Percentiles rank a stretch among this genome's conserved stretches.
Conservation (phyloP, 1,284 basidiomycete genomes). For the Anthracocystis walkeri region DNA sequence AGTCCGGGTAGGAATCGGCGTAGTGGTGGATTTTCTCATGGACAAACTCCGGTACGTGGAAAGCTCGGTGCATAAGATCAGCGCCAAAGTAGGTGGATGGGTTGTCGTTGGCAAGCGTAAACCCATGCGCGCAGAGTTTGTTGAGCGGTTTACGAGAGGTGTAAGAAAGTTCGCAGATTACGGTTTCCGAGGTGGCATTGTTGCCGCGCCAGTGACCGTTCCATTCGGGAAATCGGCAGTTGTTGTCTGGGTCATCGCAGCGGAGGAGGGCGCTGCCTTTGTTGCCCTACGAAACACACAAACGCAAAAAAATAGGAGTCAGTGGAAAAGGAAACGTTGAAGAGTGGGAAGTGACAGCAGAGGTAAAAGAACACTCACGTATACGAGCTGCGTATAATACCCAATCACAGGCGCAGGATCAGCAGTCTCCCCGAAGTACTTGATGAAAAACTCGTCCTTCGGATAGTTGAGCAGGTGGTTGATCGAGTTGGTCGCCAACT, state of each 20-base stretch:
- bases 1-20: constrained; percentile 67
- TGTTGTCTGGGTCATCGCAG: constrained; percentile 71
- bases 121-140: constrained; percentile 68
- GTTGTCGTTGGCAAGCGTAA: constrained; percentile 63
- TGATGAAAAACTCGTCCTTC: constrained; percentile 65
- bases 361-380: constrained; percentile 1
- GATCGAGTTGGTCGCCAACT: constrained; percentile 64
- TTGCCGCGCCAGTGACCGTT: constrained; percentile 71
- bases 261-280: constrained; percentile 50
- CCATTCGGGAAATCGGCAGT: constrained; percentile 68
- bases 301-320: neutral
- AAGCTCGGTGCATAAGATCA: constrained; percentile 70
- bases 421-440: constrained; percentile 70
- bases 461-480: constrained; percentile 69
- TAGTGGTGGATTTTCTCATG: constrained; percentile 68
- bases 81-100: constrained; percentile 68
- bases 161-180: constrained; percentile 63
- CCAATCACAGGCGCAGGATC: constrained; percentile 64
- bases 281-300: constrained; percentile 25
- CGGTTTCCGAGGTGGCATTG: constrained; percentile 71
- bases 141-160: constrained; percentile 37
- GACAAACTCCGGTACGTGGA: constrained; percentile 70
- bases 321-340: neutral
- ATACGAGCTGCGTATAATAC: constrained; percentile 67
- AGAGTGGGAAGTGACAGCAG: neutral